A percentile compares a stretch with the other conserved stretches of the same genome.
These are phyloP conservation scores for Cryphonectria carpinicola DNA, from an alignment of 2,329 filamentous ascomycete genomes.

Conservation along the genomic window DNA sequence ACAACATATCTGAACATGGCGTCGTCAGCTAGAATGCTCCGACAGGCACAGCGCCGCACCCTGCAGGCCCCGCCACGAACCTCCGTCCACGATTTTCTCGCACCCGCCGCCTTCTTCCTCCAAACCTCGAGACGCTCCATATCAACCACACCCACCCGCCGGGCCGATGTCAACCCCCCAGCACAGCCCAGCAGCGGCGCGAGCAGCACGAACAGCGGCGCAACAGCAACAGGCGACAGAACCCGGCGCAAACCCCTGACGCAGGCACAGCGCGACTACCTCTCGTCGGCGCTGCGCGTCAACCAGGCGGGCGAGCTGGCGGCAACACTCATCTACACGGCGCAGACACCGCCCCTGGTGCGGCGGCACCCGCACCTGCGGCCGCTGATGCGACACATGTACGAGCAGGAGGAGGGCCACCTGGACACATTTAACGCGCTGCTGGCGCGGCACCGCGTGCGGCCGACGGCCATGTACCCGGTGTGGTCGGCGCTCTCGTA, in stretches of 20 bases:
- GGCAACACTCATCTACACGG: conserved; percentile 89
- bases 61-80: conserved; percentile 25
- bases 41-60: conserved; percentile 33
- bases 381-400: conserved; percentile 95
- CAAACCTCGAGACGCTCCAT: conserved; percentile 29
- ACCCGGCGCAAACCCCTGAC: conserved; percentile 64
- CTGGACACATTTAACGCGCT: conserved; percentile 83
- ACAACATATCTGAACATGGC: conserved; percentile 31
- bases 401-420: conserved; percentile 91
- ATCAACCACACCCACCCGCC: conserved; percentile 27
- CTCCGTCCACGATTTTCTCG: conserved; percentile 44
- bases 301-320: conserved; percentile 99
- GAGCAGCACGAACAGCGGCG: conserved; percentile 14
- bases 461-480: conserved; percentile 91
- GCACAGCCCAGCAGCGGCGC: conserved; percentile 9
- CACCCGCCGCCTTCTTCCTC: conserved; percentile 38
- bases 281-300: conserved; percentile 83
- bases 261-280: conserved; percentile 71
- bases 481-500: conserved; percentile 83
- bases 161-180: conserved; percentile 22
- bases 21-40: conserved; percentile 30
- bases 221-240: conserved; percentile 35
- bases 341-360: conserved; percentile 82
- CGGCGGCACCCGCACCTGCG: conserved; percentile 83
- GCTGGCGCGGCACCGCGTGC: conserved; percentile 82